Evolutionary conservation across 176 grass and related monocot genomes (phyloP).

Genomic region (Sorghum bicolor): DNA sequence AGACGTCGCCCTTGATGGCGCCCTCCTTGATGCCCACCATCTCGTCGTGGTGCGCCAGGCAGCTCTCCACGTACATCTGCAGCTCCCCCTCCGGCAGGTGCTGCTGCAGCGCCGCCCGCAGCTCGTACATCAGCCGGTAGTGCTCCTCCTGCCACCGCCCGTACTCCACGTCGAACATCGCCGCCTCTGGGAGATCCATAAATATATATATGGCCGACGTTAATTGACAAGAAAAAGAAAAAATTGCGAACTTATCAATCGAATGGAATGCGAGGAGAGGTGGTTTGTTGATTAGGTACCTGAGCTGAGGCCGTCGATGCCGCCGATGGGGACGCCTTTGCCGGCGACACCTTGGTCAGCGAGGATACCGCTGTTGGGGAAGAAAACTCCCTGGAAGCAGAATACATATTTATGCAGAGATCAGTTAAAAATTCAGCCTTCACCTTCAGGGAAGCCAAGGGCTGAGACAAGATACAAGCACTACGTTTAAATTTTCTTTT

Average conservation of each 20-base stretch:
- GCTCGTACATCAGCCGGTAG: conserved; percentile 74
- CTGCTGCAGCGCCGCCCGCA: conserved; percentile 77
- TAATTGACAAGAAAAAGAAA: not conserved
- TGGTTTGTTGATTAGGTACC: not conserved
- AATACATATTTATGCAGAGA: not conserved
- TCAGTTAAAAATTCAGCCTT: not conserved
- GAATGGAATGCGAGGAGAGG: not conserved
- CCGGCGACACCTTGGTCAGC: conserved; percentile 51
- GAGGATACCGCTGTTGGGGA: conserved; percentile 38
- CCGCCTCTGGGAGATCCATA: conserved; percentile 35
- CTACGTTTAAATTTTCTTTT: not conserved
- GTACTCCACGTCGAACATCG: conserved; percentile 89
- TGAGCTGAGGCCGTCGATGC: conserved; percentile 61
- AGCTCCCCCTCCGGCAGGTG: conserved; percentile 77
- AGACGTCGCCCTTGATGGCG: conserved; percentile 80
- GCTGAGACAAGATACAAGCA: not conserved
- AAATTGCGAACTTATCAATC: not conserved
- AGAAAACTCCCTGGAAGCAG: conserved; percentile 55
- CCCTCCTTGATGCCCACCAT: conserved; percentile 65
- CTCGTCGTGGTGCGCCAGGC: conserved; percentile 81
- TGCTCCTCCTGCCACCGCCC: conserved; percentile 88
- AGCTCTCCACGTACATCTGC: conserved; percentile 84
- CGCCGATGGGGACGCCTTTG: conserved; percentile 50
- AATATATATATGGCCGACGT: not conserved
- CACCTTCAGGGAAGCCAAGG: not conserved